Base-by-base conservation (phyloP, 2,329 filamentous ascomycete genomes). In the Botrytis byssoidea region DNA sequence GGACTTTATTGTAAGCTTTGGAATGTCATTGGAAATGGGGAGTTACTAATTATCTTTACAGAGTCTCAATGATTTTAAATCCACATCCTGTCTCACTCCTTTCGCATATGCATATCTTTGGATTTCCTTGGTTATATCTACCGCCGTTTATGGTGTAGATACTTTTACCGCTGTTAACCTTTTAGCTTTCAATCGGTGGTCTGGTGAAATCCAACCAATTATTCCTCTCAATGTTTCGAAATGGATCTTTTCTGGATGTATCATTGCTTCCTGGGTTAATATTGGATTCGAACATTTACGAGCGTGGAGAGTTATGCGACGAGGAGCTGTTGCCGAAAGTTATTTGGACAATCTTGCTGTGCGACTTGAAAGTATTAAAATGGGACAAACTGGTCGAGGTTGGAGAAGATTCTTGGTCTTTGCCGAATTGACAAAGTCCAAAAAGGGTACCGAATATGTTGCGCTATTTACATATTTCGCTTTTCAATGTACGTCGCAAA, bases 161-260 rank as follows among this genome's bases (percentile, higher is more conserved):
- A 94, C 91, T 75, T 98, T 98, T 81, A 98, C 95, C 7, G 95
- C 95, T 75, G 88, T 98, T 83, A 97, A 97, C 76, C 86, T 99
- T 59, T 88, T 99, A 69, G 92, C 88, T 73, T 98, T 97, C 84
- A 90, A 97, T 84, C 90, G 90, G 74, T 98, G 95, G 95, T 93
- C 93, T 1, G 93, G 92, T 71, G 88, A 93, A 77, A 92, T 98
- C 78, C 84, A 93, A 78, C 94, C 94, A 1, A 88, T 89, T 59
- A 92, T 98, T 77, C 88, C 90, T 5, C 90, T 97, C 80, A 85
- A 89, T 67, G 88, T 95, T 71, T 92, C 94, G 20, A 97, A 96
- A 84, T 98, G 95, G 94, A 95, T 99, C 81, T 99, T 98, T 82
- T 92, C 93, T 42, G 89, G 90, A 73, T 97, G 95, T 82, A 98